phyloP scores from a whole-genome alignment of 2,329 filamentous ascomycete genomes.

The Fusarium sp. region DNA sequence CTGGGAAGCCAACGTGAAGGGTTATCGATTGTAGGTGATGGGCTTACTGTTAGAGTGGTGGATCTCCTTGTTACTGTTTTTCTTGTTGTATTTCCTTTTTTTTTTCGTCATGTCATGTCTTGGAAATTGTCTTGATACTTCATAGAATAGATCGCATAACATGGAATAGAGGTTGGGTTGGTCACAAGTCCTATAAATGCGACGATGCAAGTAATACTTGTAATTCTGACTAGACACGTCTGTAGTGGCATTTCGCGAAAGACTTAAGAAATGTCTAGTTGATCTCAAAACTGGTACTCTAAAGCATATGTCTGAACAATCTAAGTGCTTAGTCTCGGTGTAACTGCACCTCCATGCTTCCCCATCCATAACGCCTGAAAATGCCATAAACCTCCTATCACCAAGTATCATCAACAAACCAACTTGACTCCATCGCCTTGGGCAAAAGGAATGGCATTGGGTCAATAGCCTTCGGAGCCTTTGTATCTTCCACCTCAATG shows the following conservation, averaged over 20 bases:
- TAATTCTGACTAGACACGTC: neutral
- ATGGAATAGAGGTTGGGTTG: neutral
- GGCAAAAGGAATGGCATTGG: neutral
- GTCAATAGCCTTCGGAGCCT: neutral
- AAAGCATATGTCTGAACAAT: neutral
- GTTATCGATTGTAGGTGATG: rapidly evolving
- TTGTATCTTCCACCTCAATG: neutral
- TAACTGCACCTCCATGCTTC: neutral
- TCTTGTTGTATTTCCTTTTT: too few species aligned
- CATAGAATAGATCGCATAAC: neutral
- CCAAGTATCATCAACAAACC: constrained; percentile 13
- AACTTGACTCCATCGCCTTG: neutral
- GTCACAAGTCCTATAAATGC: rapidly evolving
- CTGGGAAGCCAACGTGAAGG: rapidly evolving
- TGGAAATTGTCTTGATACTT: neutral
- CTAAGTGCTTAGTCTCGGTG: too few species aligned
- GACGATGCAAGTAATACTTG: rapidly evolving
- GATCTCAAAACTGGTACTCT: rapidly evolving
- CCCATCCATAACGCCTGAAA: neutral
- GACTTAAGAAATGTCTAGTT: neutral
- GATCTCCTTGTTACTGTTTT: neutral
- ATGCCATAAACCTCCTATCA: neutral
- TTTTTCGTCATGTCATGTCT: too few species aligned
- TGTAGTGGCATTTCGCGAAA: rapidly evolving
- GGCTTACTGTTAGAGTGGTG: neutral